Evolutionary conservation across 129 eudicot species (phyloP).

Genomic region (Pittosporum tobira): DNA sequence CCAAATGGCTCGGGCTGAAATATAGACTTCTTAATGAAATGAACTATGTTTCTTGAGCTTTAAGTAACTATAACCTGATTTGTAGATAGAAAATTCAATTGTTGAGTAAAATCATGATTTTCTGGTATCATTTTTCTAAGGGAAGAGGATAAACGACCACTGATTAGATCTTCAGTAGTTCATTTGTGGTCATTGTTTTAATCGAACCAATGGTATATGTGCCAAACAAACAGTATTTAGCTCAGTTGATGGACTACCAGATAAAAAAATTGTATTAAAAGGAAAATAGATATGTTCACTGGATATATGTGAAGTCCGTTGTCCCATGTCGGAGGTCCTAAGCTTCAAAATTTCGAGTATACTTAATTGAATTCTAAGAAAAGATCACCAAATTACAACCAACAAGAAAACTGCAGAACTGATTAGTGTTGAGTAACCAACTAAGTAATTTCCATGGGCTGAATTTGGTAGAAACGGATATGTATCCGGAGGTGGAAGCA

Average conservation of each 20-base stretch:
- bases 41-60: neutral
- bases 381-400: conserved; percentile 20
- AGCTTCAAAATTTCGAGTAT: conserved; percentile 32
- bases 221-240: too few species aligned
- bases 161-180: neutral
- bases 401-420: conserved; percentile 21
- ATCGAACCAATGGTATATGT: too few species aligned
- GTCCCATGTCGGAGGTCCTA: conserved; percentile 5
- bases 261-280: too few species aligned
- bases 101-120: neutral
- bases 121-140: too few species aligned
- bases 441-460: conserved; percentile 28
- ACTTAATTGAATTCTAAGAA: conserved; percentile 10
- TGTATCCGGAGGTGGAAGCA: conserved; percentile 77
- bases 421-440: conserved; percentile 19
- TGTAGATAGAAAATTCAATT: neutral
- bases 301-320: conserved; percentile 13
- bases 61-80: conserved; percentile 1
- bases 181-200: neutral
- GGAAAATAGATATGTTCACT: neutral
- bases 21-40: neutral
- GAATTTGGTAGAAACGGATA: conserved; percentile 72
- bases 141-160: neutral
- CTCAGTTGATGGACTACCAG: too few species aligned
- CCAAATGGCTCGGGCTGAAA: neutral